These are phyloP conservation scores for Musa acuminata DNA, from an alignment of 176 grass and related monocot genomes.

Conservation along the genomic window DNA sequence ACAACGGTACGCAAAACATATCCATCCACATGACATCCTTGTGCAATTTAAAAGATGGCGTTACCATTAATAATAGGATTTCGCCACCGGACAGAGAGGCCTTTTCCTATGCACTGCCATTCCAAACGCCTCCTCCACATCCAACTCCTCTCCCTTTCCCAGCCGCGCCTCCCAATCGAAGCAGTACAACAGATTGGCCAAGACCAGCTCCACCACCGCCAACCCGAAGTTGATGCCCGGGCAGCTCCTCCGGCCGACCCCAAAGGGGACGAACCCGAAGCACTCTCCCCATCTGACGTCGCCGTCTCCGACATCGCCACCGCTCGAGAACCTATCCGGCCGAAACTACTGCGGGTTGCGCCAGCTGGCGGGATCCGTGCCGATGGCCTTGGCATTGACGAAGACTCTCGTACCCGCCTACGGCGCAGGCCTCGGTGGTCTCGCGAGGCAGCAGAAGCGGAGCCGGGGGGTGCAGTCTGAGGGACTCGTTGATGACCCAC, in stretches of 20 bases:
- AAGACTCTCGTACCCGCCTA: constrained; percentile 38
- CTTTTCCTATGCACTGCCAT: constrained; percentile 39
- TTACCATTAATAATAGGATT: background rate
- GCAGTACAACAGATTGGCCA: constrained; percentile 56
- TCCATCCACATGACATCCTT: too few relatives aligned
- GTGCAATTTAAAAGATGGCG: too few relatives aligned
- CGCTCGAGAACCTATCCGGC: constrained; percentile 43
- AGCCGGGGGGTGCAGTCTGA: constrained; percentile 46
- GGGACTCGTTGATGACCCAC: constrained; percentile 38
- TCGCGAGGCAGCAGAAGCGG: constrained; percentile 47
- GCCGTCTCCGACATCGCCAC: constrained; percentile 3
- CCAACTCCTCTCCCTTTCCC: constrained; percentile 23
- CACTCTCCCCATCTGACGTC: constrained; percentile 28
- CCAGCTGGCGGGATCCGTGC: constrained; percentile 30
- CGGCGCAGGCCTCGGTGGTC: constrained; percentile 27
- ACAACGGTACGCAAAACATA: too few relatives aligned
- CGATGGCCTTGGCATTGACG: constrained; percentile 54
- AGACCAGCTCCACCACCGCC: constrained; percentile 39
- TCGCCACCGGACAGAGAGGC: constrained; percentile 33
- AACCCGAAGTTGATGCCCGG: constrained; percentile 56
- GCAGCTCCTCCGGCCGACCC: constrained; percentile 47
- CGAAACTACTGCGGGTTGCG: constrained; percentile 29
- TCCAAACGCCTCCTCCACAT: constrained; percentile 41
- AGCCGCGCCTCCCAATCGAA: constrained; percentile 52
- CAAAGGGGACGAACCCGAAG: constrained; percentile 50